Percentiles rank a stretch among this genome's conserved stretches.
These are phyloP conservation scores for Pseudotulostoma volvatum DNA, from an alignment of 495 filamentous ascomycete species.

Conservation along the genomic window DNA sequence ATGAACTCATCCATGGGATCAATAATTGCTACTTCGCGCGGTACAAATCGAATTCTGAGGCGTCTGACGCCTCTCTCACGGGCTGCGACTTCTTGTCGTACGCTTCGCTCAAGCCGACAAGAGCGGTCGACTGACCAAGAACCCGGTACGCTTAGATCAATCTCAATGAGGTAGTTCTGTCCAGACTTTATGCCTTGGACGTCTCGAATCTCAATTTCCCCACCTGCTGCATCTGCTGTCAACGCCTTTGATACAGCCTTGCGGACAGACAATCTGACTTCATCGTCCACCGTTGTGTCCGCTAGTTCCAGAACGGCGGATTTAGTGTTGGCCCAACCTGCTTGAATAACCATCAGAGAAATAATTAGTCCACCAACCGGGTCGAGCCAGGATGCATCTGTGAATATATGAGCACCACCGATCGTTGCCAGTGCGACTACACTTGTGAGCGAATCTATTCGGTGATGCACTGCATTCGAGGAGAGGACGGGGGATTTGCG, in stretches of 20 bases:
- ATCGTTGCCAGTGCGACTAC: conserved; percentile 83
- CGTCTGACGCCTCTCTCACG: conserved; percentile 68
- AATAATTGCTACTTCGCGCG: conserved; percentile 34
- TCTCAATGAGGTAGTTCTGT: conserved; percentile 83
- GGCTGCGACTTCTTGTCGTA: conserved; percentile 51
- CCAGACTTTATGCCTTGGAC: conserved; percentile 84
- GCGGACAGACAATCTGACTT: conserved; percentile 54
- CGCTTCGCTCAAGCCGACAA: conserved; percentile 47
- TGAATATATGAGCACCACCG: conserved; percentile 70
- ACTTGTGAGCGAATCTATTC: conserved; percentile 85
- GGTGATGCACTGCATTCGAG: conserved; percentile 91
- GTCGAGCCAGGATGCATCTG: conserved; percentile 78
- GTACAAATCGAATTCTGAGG: conserved; percentile 67
- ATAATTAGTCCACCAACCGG: conserved; percentile 88
- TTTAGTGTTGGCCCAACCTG: conserved; percentile 73
- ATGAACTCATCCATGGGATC: conserved; percentile 70
- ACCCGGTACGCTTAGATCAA: conserved; percentile 64
- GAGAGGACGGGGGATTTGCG: conserved; percentile 93
- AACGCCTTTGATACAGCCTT: conserved; percentile 46
- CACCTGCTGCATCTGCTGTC: conserved; percentile 18
- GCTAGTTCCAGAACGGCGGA: conserved; percentile 72
- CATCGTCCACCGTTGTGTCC: conserved; percentile 72
- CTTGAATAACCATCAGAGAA: conserved; percentile 79
- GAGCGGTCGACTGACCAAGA: conserved; percentile 54
- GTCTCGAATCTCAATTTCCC: conserved; percentile 43